Evolutionary conservation across 331 rosid genomes (phyloP).

Genomic region (Phaseolus coccineus): DNA sequence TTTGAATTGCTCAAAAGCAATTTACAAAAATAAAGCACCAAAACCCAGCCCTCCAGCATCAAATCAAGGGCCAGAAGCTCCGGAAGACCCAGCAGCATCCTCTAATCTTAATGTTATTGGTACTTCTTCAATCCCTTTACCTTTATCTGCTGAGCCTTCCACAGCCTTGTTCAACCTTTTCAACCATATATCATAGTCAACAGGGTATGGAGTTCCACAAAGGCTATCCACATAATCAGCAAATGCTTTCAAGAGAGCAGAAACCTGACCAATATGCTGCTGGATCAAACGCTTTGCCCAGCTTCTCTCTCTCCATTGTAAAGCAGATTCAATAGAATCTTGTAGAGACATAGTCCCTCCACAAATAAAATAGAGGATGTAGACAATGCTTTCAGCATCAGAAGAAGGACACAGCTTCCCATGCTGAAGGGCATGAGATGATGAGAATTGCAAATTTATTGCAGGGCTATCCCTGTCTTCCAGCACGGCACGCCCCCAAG

Average conservation of each 20-base stretch:
- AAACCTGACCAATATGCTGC: conserved; percentile 76
- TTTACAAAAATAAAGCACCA: conserved; percentile 50
- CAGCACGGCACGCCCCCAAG: conserved; percentile 85
- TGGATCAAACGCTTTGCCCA: conserved; percentile 77
- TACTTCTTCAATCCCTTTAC: conserved; percentile 74
- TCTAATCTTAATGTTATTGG: conserved; percentile 62
- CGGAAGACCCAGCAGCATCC: conserved; percentile 76
- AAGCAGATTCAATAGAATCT: conserved; percentile 86
- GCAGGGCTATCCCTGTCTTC: conserved; percentile 88
- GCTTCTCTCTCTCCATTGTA: conserved; percentile 83
- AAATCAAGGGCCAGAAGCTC: conserved; percentile 64
- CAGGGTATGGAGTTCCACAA: conserved; percentile 81
- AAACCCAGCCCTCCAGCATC: conserved; percentile 37
- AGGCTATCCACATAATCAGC: conserved; percentile 90
- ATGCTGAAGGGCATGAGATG: conserved; percentile 87
- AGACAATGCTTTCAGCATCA: conserved; percentile 84
- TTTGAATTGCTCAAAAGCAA: conserved; percentile 51
- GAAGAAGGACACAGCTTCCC: conserved; percentile 88
- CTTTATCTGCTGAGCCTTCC: conserved; percentile 68
- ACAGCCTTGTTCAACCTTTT: conserved; percentile 71
- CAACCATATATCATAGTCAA: conserved; percentile 79
- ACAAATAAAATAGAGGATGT: conserved; percentile 61
- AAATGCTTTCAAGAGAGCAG: conserved; percentile 78
- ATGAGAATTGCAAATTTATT: conserved; percentile 78
- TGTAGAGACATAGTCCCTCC: conserved; percentile 71